Conservation (phyloP, 2,329 filamentous ascomycete species). For the Diplodia corticola region DNA sequence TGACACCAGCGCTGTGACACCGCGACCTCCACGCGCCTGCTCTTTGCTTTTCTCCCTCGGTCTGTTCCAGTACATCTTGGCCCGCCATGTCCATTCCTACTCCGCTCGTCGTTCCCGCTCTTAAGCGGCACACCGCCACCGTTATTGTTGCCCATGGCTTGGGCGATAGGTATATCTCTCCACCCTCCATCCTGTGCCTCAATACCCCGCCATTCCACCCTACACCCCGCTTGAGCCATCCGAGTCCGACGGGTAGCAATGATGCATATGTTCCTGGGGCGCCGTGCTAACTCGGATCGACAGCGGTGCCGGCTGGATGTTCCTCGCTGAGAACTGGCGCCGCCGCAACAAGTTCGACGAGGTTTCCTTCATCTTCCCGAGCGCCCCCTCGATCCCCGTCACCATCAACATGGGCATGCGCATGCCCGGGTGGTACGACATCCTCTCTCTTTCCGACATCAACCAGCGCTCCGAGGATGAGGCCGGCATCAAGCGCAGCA, state of each 20-base stretch:
- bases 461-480: constrained; percentile 61
- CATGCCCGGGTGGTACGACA: constrained; percentile 90
- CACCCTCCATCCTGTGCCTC: background rate
- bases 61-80: background rate
- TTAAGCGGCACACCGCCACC: constrained; percentile 84
- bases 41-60: background rate
- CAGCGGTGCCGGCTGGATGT: constrained; percentile 51
- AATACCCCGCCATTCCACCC: background rate
- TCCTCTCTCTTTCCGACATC: constrained; percentile 54
- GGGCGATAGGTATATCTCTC: constrained; percentile 63
- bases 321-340: constrained; percentile 84
- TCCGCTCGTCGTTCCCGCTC: constrained; percentile 71
- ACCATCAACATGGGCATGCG: constrained; percentile 74
- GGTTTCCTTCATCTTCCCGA: constrained; percentile 91
- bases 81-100: constrained; percentile 30
- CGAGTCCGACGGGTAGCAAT: too few species aligned
- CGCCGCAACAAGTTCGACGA: constrained; percentile 77
- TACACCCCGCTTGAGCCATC: background rate
- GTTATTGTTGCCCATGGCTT: constrained; percentile 94
- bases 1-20: background rate
- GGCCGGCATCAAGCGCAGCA: constrained; percentile 69
- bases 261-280: background rate
- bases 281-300: background rate
- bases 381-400: constrained; percentile 84
- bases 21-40: constrained; percentile 5